A percentile compares a stretch with the other conserved stretches of the same genome.
These are phyloP conservation scores for Exophiala dermatitidis DNA, from an alignment of 2,329 filamentous ascomycete genomes.

Conservation along the genomic window DNA sequence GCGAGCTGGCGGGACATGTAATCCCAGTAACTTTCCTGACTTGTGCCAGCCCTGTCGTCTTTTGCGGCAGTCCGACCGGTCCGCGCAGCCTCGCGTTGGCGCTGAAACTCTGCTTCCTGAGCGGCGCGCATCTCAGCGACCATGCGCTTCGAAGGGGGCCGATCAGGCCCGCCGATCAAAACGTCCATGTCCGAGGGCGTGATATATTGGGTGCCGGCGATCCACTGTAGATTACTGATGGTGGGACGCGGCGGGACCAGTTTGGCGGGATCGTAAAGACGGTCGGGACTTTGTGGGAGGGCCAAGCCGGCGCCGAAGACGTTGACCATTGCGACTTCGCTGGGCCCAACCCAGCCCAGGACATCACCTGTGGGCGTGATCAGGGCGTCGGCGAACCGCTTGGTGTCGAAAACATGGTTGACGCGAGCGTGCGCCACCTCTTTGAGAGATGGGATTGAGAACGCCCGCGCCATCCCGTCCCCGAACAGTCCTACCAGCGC, in stretches of 20 bases:
- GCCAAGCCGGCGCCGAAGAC: constrained; percentile 70
- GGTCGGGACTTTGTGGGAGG: constrained; percentile 60
- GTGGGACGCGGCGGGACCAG: constrained; percentile 73
- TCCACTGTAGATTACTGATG: constrained; percentile 94
- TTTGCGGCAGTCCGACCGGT: constrained; percentile 34
- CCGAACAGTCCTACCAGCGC: constrained; percentile 79
- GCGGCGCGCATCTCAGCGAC: constrained; percentile 72
- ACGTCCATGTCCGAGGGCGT: constrained; percentile 81
- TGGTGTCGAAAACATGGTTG: constrained; percentile 61
- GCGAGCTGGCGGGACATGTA: constrained; percentile 84
- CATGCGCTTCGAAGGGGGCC: constrained; percentile 85
- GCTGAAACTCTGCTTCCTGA: constrained; percentile 45
- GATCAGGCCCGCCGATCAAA: constrained; percentile 78
- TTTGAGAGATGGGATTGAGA: constrained; percentile 77
- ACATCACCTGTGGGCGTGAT: constrained; percentile 75
- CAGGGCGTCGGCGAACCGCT: constrained; percentile 60
- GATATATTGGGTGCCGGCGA: constrained; percentile 87
- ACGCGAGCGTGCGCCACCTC: constrained; percentile 67
- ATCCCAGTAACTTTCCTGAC: constrained; percentile 58
- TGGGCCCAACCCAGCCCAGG: constrained; percentile 80
- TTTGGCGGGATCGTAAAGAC: constrained; percentile 69
- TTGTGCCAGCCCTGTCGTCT: constrained; percentile 19
- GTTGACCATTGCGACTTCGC: constrained; percentile 74
- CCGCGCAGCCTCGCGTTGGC: constrained; percentile 33
- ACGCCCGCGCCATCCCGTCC: constrained; percentile 71